These are phyloP conservation scores for Poa annua DNA, from an alignment of 176 grass and related monocot genomes.

Conservation along the genomic window DNA sequence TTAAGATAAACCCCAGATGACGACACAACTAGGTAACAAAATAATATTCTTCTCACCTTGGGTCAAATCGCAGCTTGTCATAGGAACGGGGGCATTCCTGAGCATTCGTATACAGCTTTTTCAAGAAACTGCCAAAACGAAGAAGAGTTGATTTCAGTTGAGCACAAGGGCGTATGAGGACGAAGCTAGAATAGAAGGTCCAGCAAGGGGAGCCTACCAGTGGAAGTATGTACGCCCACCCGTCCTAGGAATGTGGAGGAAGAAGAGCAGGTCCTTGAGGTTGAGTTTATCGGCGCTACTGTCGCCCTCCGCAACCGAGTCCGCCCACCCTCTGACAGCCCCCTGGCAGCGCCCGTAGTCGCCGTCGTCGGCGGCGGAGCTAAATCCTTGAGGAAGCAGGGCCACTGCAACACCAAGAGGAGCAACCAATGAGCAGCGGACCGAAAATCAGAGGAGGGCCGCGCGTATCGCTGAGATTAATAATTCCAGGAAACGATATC, in stretches of 20 bases:
- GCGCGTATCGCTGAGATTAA: not conserved
- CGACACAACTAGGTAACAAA: not conserved
- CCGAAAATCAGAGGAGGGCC: conserved; percentile 7
- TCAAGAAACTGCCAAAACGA: conserved; percentile 67
- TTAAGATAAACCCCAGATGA: not conserved
- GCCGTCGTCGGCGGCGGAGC: conserved; percentile 44
- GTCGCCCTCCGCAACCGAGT: conserved; percentile 38
- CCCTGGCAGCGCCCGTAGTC: conserved; percentile 66
- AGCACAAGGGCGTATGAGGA: not conserved
- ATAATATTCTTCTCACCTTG: conserved; percentile 56
- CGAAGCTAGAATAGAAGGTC: not conserved
- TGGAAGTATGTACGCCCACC: conserved; percentile 92
- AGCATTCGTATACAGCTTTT: conserved; percentile 69
- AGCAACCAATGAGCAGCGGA: not conserved
- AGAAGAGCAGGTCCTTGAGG: conserved; percentile 92
- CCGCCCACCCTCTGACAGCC: conserved; percentile 69
- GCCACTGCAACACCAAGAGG: conserved; percentile 35
- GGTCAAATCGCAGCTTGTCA: conserved; percentile 84
- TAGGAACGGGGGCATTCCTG: conserved; percentile 91
- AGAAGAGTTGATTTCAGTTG: not conserved
- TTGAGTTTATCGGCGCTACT: conserved; percentile 58
- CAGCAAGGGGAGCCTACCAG: conserved; percentile 59
- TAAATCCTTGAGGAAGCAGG: not conserved
- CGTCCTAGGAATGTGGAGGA: conserved; percentile 92
- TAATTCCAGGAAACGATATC: not conserved